Evolutionary conservation across 2,329 filamentous ascomycete species (phyloP).

Genomic region (Herpomyces periplanetae): DNA sequence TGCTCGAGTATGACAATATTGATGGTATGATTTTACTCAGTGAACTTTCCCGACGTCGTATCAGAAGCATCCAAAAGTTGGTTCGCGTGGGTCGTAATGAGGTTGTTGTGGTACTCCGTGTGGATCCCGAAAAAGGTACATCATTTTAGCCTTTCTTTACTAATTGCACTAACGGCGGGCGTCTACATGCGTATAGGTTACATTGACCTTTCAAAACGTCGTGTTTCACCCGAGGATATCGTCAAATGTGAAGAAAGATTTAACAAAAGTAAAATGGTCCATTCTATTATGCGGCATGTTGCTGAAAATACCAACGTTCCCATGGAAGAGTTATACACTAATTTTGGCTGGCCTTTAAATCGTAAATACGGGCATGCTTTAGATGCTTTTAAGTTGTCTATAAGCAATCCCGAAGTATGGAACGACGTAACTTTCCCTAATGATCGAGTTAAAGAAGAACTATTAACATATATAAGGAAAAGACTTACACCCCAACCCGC

Average conservation of each 20-base stretch:
- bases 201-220: slow-evolving; percentile 91
- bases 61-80: slow-evolving; percentile 90
- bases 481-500: slow-evolving; percentile 89
- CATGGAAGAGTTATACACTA: slow-evolving; percentile 79
- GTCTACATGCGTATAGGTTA: slow-evolving; percentile 19
- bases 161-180: neutral
- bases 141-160: slow-evolving; percentile 1
- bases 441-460: slow-evolving; percentile 46
- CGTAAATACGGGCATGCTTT: slow-evolving; percentile 87
- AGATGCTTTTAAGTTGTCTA: slow-evolving; percentile 93
- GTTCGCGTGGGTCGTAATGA: slow-evolving; percentile 93
- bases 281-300: slow-evolving; percentile 94
- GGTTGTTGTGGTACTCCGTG: slow-evolving; percentile 86
- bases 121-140: slow-evolving; percentile 89
- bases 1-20: slow-evolving; percentile 97
- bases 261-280: slow-evolving; percentile 99
- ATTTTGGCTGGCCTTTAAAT: slow-evolving; percentile 84
- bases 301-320: slow-evolving; percentile 79
- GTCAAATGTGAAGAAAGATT: slow-evolving; percentile 95
- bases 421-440: slow-evolving; percentile 60
- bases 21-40: slow-evolving; percentile 98
- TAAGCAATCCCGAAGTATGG: slow-evolving; percentile 93
- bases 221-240: slow-evolving; percentile 87
- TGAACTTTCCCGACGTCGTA: slow-evolving; percentile 87
- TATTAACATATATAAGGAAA: slow-evolving; percentile 86